Percentiles rank a stretch among this genome's conserved stretches.
phyloP scores from a whole-genome alignment of 345 rosid species.

The Linum tenue region DNA sequence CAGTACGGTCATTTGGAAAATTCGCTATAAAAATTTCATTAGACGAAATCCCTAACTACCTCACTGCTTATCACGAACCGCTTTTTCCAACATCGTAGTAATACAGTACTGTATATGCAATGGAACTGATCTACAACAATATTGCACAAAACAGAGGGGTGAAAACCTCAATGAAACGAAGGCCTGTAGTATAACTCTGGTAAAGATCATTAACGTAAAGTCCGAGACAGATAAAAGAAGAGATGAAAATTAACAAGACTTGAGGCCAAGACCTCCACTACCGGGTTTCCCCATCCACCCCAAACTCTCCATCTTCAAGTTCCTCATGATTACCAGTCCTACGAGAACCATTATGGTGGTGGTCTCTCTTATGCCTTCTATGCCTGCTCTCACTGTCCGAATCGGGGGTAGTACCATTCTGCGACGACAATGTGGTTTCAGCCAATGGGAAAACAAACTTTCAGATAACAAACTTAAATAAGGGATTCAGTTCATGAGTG shows the following conservation, averaged over 20 bases:
- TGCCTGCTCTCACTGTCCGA: conserved; percentile 60
- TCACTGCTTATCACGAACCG: too few species aligned
- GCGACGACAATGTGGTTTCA: conserved; percentile 14
- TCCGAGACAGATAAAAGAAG: too few species aligned
- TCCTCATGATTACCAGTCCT: conserved; percentile 48
- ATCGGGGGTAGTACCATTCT: conserved; percentile 55
- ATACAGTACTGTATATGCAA: too few species aligned
- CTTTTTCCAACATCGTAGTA: too few species aligned
- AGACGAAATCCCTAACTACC: too few species aligned
- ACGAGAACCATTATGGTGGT: conserved; percentile 41
- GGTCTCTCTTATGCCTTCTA: conserved; percentile 59
- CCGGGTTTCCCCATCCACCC: conserved; percentile 32
- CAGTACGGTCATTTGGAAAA: too few species aligned
- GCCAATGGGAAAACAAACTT: background rate
- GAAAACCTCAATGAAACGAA: too few species aligned
- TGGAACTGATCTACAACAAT: too few species aligned
- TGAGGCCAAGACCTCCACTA: conserved; percentile 6
- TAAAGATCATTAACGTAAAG: too few species aligned
- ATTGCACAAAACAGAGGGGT: too few species aligned
- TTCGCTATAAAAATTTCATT: too few species aligned
- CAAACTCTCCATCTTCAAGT: conserved; percentile 86
- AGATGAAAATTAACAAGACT: background rate
- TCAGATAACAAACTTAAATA: background rate
- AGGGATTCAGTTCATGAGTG: background rate
- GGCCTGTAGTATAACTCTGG: too few species aligned